These are phyloP conservation scores for Pseudohalonectria lignicola DNA, from an alignment of 2,329 filamentous ascomycete genomes.

Conservation along the genomic window DNA sequence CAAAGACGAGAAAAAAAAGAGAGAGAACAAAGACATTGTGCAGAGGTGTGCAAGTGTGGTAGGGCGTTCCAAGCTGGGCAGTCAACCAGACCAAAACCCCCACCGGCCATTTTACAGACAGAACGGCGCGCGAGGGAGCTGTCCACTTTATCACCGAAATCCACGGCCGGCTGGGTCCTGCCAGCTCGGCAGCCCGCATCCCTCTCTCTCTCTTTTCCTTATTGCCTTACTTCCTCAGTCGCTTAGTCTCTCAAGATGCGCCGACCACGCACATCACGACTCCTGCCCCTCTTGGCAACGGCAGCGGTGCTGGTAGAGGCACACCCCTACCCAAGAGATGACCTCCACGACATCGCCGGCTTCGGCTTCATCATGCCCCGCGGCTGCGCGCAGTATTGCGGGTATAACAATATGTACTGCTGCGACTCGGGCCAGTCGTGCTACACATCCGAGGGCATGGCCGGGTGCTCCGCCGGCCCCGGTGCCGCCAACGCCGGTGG, in stretches of 20 bases:
- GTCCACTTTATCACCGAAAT: background rate
- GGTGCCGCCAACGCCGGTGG: conserved; percentile 18
- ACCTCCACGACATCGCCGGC: conserved; percentile 30
- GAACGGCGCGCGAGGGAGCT: no score
- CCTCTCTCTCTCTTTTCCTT: no score
- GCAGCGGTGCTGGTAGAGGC: conserved; percentile 21
- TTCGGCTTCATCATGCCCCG: conserved; percentile 39
- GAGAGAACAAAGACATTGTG: no score
- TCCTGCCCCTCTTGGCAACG: background rate
- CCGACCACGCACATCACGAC: background rate
- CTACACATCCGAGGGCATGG: conserved; percentile 34
- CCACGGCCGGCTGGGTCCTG: background rate
- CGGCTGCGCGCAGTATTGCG: conserved; percentile 41
- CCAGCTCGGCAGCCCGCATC: background rate
- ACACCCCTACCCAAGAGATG: conserved; percentile 37
- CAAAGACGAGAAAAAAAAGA: no score
- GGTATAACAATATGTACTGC: conserved; percentile 43
- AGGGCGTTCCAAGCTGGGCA: no score
- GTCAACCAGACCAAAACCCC: no score
- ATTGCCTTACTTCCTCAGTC: no score
- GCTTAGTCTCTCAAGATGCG: no score
- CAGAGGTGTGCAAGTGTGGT: no score
- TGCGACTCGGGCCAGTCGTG: conserved; percentile 38
- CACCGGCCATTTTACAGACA: no score
- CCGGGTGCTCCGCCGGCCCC: conserved; percentile 36